Conservation (phyloP, 1,139 yeast species). For the Lodderomyces orthopsilosis region DNA sequence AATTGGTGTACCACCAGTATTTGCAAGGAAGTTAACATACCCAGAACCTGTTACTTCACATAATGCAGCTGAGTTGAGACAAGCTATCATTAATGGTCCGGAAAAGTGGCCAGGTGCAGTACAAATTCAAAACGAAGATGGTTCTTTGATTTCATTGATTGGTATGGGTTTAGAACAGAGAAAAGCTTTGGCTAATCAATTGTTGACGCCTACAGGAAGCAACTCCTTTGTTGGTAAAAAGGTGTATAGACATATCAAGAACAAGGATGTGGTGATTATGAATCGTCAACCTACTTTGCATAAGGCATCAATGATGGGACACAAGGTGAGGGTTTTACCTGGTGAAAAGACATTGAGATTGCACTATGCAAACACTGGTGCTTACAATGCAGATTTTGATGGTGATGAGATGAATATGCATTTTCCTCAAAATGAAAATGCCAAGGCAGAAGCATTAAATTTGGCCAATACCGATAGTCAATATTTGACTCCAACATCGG, state of each 20-base stretch:
- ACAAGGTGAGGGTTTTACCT: constrained; percentile 92
- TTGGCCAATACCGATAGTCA: constrained; percentile 97
- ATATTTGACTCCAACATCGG: constrained; percentile 96
- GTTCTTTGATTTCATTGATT: constrained; percentile 74
- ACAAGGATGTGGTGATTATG: constrained; percentile 95
- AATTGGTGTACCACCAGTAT: constrained; percentile 98
- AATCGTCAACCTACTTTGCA: constrained; percentile 99
- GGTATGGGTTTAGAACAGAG: constrained; percentile 94
- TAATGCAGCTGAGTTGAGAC: constrained; percentile 85
- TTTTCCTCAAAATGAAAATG: constrained; percentile 98
- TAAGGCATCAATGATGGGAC: constrained; percentile 99
- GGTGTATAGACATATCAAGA: constrained; percentile 89
- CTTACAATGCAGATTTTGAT: constrained; percentile 98
- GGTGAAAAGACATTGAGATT: constrained; percentile 95
- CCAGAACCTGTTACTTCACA: constrained; percentile 98
- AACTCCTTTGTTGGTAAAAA: constrained; percentile 75
- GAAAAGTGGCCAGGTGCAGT: constrained; percentile 98
- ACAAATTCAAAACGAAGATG: constrained; percentile 95
- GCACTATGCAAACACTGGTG: constrained; percentile 99
- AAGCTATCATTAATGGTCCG: constrained; percentile 97
- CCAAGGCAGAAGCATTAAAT: constrained; percentile 92
- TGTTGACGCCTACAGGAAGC: constrained; percentile 73
- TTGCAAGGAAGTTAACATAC: constrained; percentile 90
- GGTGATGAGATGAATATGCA: constrained; percentile 99
- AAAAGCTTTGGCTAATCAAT: constrained; percentile 92